These are phyloP conservation scores for Boletus speciosus DNA, from an alignment of 768 basidiomycete genomes.

Conservation along the genomic window DNA sequence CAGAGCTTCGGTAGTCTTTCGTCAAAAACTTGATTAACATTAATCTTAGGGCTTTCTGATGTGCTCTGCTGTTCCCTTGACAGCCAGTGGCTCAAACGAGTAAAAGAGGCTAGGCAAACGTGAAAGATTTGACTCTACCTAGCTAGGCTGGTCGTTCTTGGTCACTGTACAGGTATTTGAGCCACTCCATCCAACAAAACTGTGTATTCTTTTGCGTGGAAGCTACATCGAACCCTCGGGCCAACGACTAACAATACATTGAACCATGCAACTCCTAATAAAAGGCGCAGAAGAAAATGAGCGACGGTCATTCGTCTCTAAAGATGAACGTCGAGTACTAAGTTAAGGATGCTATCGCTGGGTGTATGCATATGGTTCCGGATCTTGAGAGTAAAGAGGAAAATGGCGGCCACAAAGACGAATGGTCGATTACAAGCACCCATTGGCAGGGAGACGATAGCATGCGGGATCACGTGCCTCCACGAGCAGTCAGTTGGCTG, in stretches of 20 bases:
- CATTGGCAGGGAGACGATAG: too few species aligned
- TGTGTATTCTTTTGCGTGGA: not conserved
- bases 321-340: not conserved
- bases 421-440: not conserved
- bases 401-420: not conserved
- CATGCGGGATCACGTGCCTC: too few species aligned
- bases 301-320: slow-evolving; percentile 2
- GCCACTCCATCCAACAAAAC: not conserved
- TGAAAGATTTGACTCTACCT: not conserved
- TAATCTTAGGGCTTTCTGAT: not conserved
- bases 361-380: not conserved
- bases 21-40: not conserved
- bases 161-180: not conserved
- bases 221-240: not conserved
- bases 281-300: not conserved
- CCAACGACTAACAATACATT: slow-evolving; percentile 25
- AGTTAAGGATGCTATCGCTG: slow-evolving; percentile 5
- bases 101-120: not conserved
- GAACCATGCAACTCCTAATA: slow-evolving; percentile 7
- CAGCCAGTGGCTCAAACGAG: not conserved
- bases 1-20: not conserved
- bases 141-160: too few species aligned
- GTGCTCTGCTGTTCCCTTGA: not conserved
- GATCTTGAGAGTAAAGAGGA: not conserved
- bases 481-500: not conserved